These are phyloP conservation scores for Lablab purpureus DNA, from an alignment of 306 rosid species.

Conservation along the genomic window DNA sequence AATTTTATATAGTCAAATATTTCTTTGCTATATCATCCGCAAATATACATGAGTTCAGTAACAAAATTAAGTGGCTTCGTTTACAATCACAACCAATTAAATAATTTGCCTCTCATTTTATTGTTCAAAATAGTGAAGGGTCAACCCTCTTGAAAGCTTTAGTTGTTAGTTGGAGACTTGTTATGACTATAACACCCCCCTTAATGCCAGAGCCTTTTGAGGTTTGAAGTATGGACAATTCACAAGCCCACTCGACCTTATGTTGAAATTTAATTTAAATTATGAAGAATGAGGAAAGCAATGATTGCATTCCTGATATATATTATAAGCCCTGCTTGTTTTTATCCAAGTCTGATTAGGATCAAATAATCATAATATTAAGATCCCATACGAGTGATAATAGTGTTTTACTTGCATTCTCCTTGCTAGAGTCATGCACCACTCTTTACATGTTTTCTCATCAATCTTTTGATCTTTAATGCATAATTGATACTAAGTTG, in stretches of 20 bases:
- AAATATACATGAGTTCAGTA: not conserved
- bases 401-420: conserved; percentile 3
- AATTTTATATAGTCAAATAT: not conserved
- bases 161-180: not conserved
- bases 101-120: not conserved
- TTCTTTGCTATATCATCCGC: conserved; percentile 1
- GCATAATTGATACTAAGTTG: not conserved
- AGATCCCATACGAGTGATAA: conserved; percentile 5
- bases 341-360: conserved; percentile 20
- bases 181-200: not conserved
- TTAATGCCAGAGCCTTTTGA: not conserved
- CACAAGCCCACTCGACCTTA: conserved; percentile 15
- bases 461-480: conserved; percentile 8
- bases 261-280: conserved; percentile 2
- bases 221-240: conserved; percentile 21
- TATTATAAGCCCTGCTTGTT: not conserved
- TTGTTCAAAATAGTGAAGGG: conserved; percentile 15
- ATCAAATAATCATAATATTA: conserved; percentile 9
- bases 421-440: conserved; percentile 9
- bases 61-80: not conserved
- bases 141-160: conserved; percentile 5
- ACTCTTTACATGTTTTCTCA: conserved; percentile 9
- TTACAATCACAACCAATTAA: conserved; percentile 15
- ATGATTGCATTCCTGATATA: conserved; percentile 1
- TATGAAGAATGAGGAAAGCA: conserved; percentile 1